These are phyloP conservation scores for Leishmania lainsoni DNA, from an alignment of 208 protist genomes.

Conservation along the genomic window DNA sequence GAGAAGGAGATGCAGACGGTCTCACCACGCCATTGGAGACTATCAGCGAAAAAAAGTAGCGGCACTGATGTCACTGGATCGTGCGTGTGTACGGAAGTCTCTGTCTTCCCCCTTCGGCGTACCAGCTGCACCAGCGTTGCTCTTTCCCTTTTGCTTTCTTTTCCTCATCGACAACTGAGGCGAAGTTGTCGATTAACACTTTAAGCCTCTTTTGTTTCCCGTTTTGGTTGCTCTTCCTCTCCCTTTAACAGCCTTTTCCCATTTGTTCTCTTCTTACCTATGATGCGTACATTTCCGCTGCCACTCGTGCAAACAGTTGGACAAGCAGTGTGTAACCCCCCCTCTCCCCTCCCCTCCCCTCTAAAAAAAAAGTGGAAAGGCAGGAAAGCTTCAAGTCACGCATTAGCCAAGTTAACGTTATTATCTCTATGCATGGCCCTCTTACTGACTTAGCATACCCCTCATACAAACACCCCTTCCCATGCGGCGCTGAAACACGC, in stretches of 20 bases:
- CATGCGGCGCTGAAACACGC: neutral
- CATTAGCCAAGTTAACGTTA: neutral
- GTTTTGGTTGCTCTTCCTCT: neutral
- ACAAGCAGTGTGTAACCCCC: neutral
- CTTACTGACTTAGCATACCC: neutral
- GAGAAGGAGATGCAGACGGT: neutral
- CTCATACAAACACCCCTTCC: neutral
- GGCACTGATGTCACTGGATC: neutral
- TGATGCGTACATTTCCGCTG: neutral
- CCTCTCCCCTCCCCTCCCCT: too few relatives aligned
- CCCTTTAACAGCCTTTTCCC: neutral
- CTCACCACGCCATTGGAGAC: neutral
- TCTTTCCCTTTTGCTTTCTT: neutral
- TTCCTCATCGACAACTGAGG: neutral
- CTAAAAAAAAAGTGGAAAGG: neutral
- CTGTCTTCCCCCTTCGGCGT: neutral
- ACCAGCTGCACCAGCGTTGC: neutral
- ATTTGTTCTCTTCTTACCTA: neutral
- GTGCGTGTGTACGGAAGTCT: neutral
- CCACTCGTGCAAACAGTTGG: neutral
- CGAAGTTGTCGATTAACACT: neutral
- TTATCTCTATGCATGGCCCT: neutral
- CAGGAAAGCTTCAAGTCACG: neutral
- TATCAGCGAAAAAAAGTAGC: neutral
- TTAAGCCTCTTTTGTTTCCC: slow-evolving; percentile 11